Evolutionary conservation across 208 protist genomes (phyloP).

Genomic region (Crithidia brevicula): DNA sequence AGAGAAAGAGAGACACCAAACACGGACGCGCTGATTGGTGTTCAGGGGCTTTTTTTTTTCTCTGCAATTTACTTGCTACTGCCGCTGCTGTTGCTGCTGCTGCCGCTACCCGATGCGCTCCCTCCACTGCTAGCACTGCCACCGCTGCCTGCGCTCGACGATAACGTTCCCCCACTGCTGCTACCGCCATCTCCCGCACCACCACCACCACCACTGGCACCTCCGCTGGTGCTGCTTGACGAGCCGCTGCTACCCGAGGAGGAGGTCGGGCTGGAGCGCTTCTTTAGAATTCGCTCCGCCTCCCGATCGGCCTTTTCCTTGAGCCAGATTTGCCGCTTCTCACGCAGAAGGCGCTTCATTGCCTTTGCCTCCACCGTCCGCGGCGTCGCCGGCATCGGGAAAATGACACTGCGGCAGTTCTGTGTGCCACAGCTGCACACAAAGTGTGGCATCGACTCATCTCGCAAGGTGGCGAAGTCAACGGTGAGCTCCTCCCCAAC

Average conservation of each 20-base stretch:
- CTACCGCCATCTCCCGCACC: background rate
- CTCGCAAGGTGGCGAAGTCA: constrained; percentile 85
- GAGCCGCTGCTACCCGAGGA: background rate
- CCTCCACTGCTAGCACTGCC: background rate
- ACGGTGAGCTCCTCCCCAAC: constrained; percentile 88
- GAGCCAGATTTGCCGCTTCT: constrained; percentile 79
- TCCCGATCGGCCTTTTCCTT: constrained; percentile 76
- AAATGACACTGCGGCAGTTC: constrained; percentile 86
- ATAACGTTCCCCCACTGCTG: constrained; percentile 2
- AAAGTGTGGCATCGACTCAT: constrained; percentile 81
- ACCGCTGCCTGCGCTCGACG: background rate
- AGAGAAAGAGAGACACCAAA: background rate
- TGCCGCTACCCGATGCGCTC: background rate
- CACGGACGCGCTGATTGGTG: no score
- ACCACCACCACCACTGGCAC: background rate
- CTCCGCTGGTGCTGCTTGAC: background rate
- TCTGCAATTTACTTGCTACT: background rate
- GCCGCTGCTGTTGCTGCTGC: background rate
- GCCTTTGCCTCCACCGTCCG: constrained; percentile 70
- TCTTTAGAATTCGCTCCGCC: constrained; percentile 80
- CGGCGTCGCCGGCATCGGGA: constrained; percentile 65
- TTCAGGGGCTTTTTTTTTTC: background rate
- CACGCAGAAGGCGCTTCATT: constrained; percentile 63
- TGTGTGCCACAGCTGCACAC: constrained; percentile 83
- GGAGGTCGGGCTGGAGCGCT: constrained; percentile 31